Evolutionary conservation across 1,284 basidiomycete genomes (phyloP).

Genomic region (Ganoderma sinense): DNA sequence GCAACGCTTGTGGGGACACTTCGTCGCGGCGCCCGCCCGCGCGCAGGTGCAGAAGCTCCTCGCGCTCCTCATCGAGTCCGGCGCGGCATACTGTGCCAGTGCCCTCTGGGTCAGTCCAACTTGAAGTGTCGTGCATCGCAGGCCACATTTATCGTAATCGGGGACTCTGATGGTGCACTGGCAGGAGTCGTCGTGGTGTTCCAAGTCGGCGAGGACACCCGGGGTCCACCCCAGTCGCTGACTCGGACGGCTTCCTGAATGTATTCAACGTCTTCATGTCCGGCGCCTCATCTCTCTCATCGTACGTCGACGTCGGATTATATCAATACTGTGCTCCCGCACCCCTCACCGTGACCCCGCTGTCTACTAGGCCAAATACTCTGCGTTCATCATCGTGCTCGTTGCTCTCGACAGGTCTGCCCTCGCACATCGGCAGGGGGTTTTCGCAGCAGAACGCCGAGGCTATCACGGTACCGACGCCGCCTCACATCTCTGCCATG

Average conservation of each 20-base stretch:
- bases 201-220: background rate
- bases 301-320: background rate
- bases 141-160: background rate
- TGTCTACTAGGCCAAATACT: background rate
- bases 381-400: background rate
- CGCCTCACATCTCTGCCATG: background rate
- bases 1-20: background rate
- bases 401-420: background rate
- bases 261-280: background rate
- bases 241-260: background rate
- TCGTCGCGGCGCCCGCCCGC: too few species aligned
- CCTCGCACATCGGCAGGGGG: background rate
- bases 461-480: too few species aligned
- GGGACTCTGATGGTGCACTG: background rate
- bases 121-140: too few species aligned
- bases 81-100: background rate
- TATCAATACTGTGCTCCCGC: background rate
- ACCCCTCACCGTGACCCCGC: too few species aligned
- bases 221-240: background rate
- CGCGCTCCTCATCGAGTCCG: slow-evolving; percentile 2
- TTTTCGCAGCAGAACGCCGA: background rate
- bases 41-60: background rate
- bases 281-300: background rate
- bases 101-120: background rate
- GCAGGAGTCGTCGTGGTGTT: background rate